Evolutionary conservation across 176 grass and related monocot genomes (phyloP), one percentile per base, ranked within the genome.

Genomic region (Ensete ventricosum): DNA sequence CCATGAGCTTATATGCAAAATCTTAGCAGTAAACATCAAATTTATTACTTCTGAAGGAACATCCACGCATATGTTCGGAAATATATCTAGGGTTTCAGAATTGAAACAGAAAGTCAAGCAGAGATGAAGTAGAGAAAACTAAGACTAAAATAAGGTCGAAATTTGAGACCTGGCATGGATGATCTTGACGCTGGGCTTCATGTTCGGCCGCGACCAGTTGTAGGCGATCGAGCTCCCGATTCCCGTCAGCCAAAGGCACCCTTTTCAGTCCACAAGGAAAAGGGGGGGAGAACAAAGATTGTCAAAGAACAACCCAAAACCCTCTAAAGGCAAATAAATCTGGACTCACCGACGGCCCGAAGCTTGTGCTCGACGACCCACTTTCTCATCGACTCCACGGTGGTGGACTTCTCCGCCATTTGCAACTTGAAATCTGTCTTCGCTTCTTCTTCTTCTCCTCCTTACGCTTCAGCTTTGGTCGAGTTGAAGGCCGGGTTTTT

Each of bases 111-210:
- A 9, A 62, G 21, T 13, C 62, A 13, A 62, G 34, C 16, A 26
- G 17, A 50, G 67, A 12, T n/a, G 62, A 48, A 14, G 34, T 34
- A 57, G 22, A 0, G 43, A 24, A 52, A 58, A n/a, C 11, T 5
- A 21, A 75, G 11, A 80, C 9, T 54, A 25, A 52, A 27, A 14
- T 54, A 1, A 55, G 25, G 12, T 8, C 54, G 25, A 43, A 67
- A 67, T 0, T 5, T 43, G 13, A 25, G 2, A 89, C 92, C 92
- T 96, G 64, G 92, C 92, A 59, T 96, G 89, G 71, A 96, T 96
- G 80, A 96, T 81, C 73, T 96, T 96, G 52, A 96, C 89, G 66
- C 89, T 96, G 78, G 92, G 82, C 82, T 96, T 96, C 92, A 96
- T 96, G n/a, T 84, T 86, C 2, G 89, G 75, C 71, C 79, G 88